phyloP scores from a whole-genome alignment of 192 early-diverging fungal species.

The Chytriomyces confervae region DNA sequence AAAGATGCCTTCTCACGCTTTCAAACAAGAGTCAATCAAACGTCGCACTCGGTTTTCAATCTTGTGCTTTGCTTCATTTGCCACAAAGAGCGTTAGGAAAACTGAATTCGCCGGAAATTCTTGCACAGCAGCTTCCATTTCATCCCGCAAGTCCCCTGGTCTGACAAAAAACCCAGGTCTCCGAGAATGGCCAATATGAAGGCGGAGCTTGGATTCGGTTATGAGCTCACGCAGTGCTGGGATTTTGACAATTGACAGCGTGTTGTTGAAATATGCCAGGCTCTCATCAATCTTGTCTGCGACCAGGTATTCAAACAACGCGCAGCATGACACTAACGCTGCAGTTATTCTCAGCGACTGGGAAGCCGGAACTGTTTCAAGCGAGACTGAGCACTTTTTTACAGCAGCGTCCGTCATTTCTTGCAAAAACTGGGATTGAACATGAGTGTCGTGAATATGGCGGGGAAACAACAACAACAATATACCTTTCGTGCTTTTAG shows the following conservation, averaged over 20 bases:
- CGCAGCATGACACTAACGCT: not conserved
- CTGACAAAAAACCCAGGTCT: conserved; percentile 43
- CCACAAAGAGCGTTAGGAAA: conserved; percentile 60
- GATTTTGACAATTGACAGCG: not conserved
- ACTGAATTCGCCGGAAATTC: conserved; percentile 63
- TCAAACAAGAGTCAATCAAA: conserved; percentile 45
- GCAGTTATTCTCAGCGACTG: conserved; percentile 21
- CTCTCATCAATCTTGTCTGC: conserved; percentile 12
- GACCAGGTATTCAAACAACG: conserved; percentile 18
- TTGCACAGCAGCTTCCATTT: conserved; percentile 50
- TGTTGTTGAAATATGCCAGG: not conserved
- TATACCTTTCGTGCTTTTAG: conserved; percentile 30
- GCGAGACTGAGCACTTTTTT: conserved; percentile 14
- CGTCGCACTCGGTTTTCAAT: conserved; percentile 64
- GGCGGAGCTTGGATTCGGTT: conserved; percentile 27
- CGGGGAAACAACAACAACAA: not conserved
- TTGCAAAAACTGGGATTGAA: conserved; percentile 7
- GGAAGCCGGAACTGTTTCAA: conserved; percentile 5
- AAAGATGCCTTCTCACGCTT: conserved; percentile 41
- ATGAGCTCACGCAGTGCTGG: conserved; percentile 38
- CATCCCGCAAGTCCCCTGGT: conserved; percentile 52
- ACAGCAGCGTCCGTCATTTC: conserved; percentile 1
- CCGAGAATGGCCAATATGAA: conserved; percentile 32
- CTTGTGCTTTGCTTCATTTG: conserved; percentile 65
- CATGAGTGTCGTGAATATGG: not conserved